Base-by-base conservation (phyloP, 768 basidiomycete genomes). In the Lentinula boryana region DNA sequence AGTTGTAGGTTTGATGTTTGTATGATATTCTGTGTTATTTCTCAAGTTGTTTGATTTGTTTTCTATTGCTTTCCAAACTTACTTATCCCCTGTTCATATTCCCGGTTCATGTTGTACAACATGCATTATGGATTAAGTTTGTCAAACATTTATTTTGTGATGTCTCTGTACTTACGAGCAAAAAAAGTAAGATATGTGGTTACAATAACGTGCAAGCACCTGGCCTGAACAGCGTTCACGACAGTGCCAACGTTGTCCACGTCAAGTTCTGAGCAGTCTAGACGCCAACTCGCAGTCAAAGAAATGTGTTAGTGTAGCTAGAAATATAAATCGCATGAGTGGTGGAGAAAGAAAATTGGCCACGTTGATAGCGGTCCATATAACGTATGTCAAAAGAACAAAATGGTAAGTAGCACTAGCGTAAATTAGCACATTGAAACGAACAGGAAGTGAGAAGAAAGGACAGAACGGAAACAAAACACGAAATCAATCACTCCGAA, bases 401-500 rank as follows among this genome's bases (percentile, higher is more conserved):
- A 58, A 44, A 35, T 9, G 18, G 53, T 54, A 21, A 18, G 38
- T 40, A 31, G 16, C n/a, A 9, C n/a, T 21, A 36, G 18, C 38
- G 41, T 38, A 56, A 43, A 35, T 15, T 33, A 18, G 51, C 1
- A 16, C 51, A 32, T 27, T 4, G 33, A n/a, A 38, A 12, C 40
- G 35, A 62, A 16, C 61, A 64, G 67, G 60, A 43, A 61, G 54
- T 21, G 55, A 53, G 41, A 63, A 57, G 62, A 64, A 60, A 65
- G 61, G 63, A 67, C 3, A 68, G 67, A 68, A 56, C 61, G 63
- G 63, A 66, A 60, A 67, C 67, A 65, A 32, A 27, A 27, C 2
- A 3, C 1, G 27, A 27, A 27, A 49, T 18, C 16, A 57, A 65
- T 85, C 77, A 93, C 71, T 93, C 90, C 23, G 90, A 91, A 67